Base-by-base conservation (phyloP, 2,329 filamentous ascomycete genomes). In the Lithohypha guttulata region DNA sequence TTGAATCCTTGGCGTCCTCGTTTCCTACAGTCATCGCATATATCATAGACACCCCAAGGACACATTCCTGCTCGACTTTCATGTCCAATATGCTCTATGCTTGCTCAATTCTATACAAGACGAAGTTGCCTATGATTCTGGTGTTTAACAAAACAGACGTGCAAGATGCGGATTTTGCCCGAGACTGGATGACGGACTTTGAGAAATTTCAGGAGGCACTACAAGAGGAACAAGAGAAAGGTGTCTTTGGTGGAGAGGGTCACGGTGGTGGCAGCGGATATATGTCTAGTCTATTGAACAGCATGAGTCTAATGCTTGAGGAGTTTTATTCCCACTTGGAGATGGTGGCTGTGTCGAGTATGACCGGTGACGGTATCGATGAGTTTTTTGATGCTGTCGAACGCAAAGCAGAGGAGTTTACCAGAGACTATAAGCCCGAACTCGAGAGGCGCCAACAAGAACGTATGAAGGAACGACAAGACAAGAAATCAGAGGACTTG, bases 71-170 rank as follows among this genome's bases (percentile, higher is more conserved):
- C 0, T 87, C 82, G 47, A 98, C 91, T 0, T 98, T 98, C 63
- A 98, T 98, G 91, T 93, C 84, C 59, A 98, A 98, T 64, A 98
- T 98, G 91, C 78, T 98, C 29, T 98, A 98, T 61, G 91, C 91
- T 15, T 96, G 91, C 70, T 93, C 84, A 44, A 98, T 98, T 48
- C 74, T 98, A 11, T 98, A 98, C 74, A 96, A 96, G 69, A 96
- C 89, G 2, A 94, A 93, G 59, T 70, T 98, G 0, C 91, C 91
- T 17, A 98, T 98, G 91, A 93, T 98, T 39, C 67, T 98, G 6
- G 91, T 98, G 8, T 96, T 98, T 71, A 98, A 98, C 70, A 98
- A 98, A 68, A 95, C 87, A 0, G 91, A 98, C 55, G 85, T 93
- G 28, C 85, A 93, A 59, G 82, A 93, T 54, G 84, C 86, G 0